Evolutionary conservation across 768 basidiomycete genomes (phyloP), one percentile per base, ranked within the genome.

Genomic region (Tylopilus balloui): DNA sequence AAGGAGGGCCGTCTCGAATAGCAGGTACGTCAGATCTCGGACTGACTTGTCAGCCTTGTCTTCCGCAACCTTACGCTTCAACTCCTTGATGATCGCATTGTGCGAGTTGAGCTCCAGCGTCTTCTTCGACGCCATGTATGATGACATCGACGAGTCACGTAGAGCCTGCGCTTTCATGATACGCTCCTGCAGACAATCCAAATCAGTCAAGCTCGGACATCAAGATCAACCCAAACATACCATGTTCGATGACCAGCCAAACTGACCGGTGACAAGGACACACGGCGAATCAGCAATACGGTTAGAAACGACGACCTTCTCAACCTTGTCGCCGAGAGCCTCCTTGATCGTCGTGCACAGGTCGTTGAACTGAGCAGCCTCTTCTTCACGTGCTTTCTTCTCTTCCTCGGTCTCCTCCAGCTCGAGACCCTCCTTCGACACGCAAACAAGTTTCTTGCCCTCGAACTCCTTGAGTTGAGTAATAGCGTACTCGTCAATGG

Each of bases 161-260:
- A 95, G 83, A 25, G 94, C 94, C 73, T 98, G 94, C 12, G 95
- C 93, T 75, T 95, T 95, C 95, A 98, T 97, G 78, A 97, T 96
- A 71, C 94, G 86, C 71, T 94, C 89, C 83, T 84, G 58, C 36
- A 62, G 0, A 31, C 28, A 17, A 25, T 29, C 24, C n/a, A n/a
- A 13, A 44, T 61, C 11, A 59, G 28, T 19, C 13, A 37, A 27
- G 19, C 19, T 43, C 19, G 9, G 4, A 13, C 44, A 19, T 8
- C 4, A 24, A 4, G 9, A 27, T 21, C 13, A 28, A 36, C 24
- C 48, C 14, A 20, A 24, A 69, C 78, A 39, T 55, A 84, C 88
- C 95, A 98, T 98, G 80, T 97, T 97, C 48, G 94, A 93, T 23
- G 92, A 96, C 95, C 95, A 99, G 48, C 95, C 96, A 73, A 97